These are phyloP conservation scores for Medicago ruthenica DNA, from an alignment of 306 rosid species.

Conservation along the genomic window DNA sequence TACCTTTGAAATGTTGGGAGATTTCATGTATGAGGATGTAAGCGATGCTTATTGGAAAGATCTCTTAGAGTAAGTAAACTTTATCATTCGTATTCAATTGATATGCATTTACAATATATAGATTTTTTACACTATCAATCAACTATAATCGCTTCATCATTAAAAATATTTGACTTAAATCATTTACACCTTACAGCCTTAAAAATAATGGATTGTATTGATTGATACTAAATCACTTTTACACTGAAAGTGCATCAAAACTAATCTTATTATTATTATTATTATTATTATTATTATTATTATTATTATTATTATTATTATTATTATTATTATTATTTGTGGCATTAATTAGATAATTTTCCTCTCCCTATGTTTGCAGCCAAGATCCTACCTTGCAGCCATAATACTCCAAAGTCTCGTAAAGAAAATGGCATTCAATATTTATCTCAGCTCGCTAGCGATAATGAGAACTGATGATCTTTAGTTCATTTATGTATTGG, in stretches of 20 bases:
- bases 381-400: slow-evolving; percentile 25
- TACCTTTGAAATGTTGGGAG: slow-evolving; percentile 60
- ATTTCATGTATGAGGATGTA: slow-evolving; percentile 56
- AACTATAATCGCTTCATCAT: too few relatives aligned
- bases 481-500: slow-evolving; percentile 30
- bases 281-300: too few relatives aligned
- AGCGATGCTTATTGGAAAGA: slow-evolving; percentile 64
- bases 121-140: too few relatives aligned
- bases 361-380: slow-evolving; percentile 41
- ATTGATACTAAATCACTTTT: too few relatives aligned
- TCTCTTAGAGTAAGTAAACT: slow-evolving; percentile 52
- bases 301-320: too few relatives aligned
- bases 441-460: slow-evolving; percentile 13
- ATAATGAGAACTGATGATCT: slow-evolving; percentile 35
- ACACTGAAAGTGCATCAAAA: too few relatives aligned
- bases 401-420: neutral
- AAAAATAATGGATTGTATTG: too few relatives aligned
- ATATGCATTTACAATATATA: too few relatives aligned
- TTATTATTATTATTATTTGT: slow-evolving; percentile 1
- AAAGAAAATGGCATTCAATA: slow-evolving; percentile 7
- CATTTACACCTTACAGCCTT: too few relatives aligned
- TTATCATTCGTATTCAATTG: neutral
- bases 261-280: too few relatives aligned
- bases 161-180: too few relatives aligned
- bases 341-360: neutral